phyloP scores from a whole-genome alignment of 2,329 filamentous ascomycete genomes.

The Verticillium dahliae region DNA sequence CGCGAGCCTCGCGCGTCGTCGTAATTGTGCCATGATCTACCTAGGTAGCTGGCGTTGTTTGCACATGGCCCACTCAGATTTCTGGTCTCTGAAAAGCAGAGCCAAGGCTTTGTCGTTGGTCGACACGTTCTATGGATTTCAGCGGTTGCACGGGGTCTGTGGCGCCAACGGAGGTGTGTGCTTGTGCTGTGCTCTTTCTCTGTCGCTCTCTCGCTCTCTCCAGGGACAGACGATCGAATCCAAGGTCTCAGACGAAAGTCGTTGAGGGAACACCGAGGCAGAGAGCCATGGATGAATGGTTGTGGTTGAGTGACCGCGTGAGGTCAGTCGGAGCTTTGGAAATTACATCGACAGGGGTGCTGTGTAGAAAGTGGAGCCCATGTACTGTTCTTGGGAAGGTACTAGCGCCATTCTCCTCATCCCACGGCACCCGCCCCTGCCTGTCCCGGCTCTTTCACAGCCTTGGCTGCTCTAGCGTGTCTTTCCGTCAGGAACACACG shows the following conservation, averaged over 20 bases:
- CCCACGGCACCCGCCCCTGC: neutral
- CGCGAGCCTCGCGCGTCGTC: neutral
- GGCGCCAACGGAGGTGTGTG: neutral
- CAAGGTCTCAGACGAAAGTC: neutral
- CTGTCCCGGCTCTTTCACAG: neutral
- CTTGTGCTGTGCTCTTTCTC: too few relatives aligned
- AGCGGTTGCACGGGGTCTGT: neutral
- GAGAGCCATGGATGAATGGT: neutral
- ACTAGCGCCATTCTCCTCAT: neutral
- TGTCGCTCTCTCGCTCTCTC: too few relatives aligned
- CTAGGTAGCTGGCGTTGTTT: too few relatives aligned
- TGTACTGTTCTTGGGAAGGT: neutral
- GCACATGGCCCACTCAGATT: too few relatives aligned
- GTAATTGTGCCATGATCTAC: neutral
- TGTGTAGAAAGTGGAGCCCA: neutral
- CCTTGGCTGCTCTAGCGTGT: neutral
- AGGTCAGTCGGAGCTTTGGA: neutral
- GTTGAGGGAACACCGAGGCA: neutral
- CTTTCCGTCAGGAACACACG: neutral
- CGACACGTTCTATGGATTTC: neutral
- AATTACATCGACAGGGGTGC: neutral
- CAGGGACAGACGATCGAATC: neutral
- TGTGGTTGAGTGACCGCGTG: neutral
- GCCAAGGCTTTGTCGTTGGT: neutral
- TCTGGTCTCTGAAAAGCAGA: too few relatives aligned